Evolutionary conservation across 176 grass and related monocot genomes (phyloP).

Genomic region (Paspalum vaginatum): DNA sequence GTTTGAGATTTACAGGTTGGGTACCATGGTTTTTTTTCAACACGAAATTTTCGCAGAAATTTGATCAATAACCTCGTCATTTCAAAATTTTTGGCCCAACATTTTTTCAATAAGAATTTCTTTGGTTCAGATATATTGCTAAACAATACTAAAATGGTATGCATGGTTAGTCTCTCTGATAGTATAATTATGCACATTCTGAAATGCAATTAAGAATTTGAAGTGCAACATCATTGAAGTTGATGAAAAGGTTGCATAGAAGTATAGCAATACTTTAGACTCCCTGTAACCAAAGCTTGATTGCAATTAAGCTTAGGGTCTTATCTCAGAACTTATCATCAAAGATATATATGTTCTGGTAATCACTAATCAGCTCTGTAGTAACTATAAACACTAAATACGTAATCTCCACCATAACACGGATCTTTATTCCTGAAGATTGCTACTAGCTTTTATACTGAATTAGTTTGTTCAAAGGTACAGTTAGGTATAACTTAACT

Average conservation of each 20-base stretch:
- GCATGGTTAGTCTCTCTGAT: not conserved
- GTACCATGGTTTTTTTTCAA: not conserved
- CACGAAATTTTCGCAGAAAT: not conserved
- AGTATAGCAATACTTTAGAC: not conserved
- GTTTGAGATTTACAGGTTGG: not conserved
- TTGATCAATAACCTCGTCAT: not conserved
- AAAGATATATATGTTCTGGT: not conserved
- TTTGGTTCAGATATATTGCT: not conserved
- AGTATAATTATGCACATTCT: not conserved
- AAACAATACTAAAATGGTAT: conserved; percentile 3
- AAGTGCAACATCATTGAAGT: too few relatives aligned
- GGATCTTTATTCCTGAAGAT: not conserved
- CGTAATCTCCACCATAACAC: not conserved
- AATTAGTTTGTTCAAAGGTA: not conserved
- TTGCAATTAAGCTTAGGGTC: not conserved
- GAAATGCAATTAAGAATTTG: not conserved
- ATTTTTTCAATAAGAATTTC: not conserved
- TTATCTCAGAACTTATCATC: not conserved
- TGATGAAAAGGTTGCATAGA: not conserved
- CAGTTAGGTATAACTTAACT: not conserved
- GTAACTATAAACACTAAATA: too few relatives aligned
- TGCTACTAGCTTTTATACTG: not conserved
- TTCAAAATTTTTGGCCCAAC: not conserved
- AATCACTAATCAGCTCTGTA: too few relatives aligned
- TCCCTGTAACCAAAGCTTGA: not conserved